Percentiles rank a stretch among this genome's conserved stretches.
Conservation (phyloP, 208 protist species). For the Acanthamoeba triangularis region DNA sequence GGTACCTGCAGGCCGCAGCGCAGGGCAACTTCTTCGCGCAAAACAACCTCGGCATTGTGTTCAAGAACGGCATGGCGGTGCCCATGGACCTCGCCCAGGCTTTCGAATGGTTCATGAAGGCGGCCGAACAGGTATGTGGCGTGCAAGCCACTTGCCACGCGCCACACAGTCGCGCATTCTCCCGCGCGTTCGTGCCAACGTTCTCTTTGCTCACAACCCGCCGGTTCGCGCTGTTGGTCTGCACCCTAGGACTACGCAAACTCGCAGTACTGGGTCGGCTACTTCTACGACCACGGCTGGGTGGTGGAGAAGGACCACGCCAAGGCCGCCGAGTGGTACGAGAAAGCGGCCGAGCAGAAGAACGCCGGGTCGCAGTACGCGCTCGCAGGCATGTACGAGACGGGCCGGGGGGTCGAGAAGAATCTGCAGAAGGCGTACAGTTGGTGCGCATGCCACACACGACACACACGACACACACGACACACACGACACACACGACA, state of each 20-base stretch:
- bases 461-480: too few relatives aligned
- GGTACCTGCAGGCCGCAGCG: conserved; percentile 53
- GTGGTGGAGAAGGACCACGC: conserved; percentile 71
- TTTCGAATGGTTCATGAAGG: conserved; percentile 72
- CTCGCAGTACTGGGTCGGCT: conserved; percentile 70
- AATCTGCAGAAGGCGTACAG: conserved; percentile 45
- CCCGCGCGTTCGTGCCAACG: neutral
- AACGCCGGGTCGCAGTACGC: conserved; percentile 66
- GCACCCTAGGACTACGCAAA: conserved; percentile 43
- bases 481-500: neutral
- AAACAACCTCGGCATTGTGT: conserved; percentile 69
- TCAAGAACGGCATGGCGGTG: conserved; percentile 59
- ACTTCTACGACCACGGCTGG: conserved; percentile 70
- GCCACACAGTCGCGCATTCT: neutral
- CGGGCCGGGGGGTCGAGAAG: conserved; percentile 24
- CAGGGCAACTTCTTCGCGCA: conserved; percentile 70
- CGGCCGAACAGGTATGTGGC: conserved; percentile 6
- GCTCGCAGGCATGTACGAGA: conserved; percentile 61
- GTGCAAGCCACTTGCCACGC: too few relatives aligned
- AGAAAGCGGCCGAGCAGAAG: conserved; percentile 53
- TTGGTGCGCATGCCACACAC: neutral
- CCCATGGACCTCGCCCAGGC: conserved; percentile 45
- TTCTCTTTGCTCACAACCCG: neutral
- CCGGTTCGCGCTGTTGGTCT: neutral
- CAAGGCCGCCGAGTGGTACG: conserved; percentile 68